Base-by-base conservation (phyloP, 257 asterid genomes). In the Solanum medicagineum region DNA sequence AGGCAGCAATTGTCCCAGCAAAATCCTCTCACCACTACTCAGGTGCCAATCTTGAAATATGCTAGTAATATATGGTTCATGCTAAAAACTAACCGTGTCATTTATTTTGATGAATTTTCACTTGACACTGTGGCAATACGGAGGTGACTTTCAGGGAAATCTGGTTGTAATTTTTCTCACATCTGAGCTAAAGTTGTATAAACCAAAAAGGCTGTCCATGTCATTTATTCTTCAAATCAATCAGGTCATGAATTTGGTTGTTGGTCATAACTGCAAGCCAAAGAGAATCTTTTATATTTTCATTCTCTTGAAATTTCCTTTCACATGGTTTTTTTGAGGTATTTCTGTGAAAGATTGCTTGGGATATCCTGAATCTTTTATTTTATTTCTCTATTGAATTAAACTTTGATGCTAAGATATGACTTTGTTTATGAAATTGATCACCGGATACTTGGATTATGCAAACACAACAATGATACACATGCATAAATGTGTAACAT, bases 1-100 rank as follows among this genome's bases (percentile, higher is more conserved):
- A 91, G 95, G 89, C 99, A 93, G 87, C 98, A 93, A 85, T 87
- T 95, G 74, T 83, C 94, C 9, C 97, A 90, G 93, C 97, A 93
- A 91, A 92, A 59, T 92, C 89, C 94, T 71, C 93, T 95, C 73
- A 71, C 91, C 75, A 86, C 90, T 80, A 83, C 87, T 89, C 98
- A 94, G 98, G 99, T 95, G 88, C 86, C 51, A 45, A 56, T 81
- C 63, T 45, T 29, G 71, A 5, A 54, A 47, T 49, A 63, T 47
- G 81, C 80, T 49, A 83, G 81, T 65, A 36, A 83, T 51, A 20
- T 56, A 51, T 51, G 7, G 12, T 47, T 66, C 8, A 49, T 66
- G 85, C 53, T 66, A 66, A 36, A 83, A n/a, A 26, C 54, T 83
- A 66, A 20, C 32, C 16, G 29, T 66, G n/a, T 56, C 68, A 7